Evolutionary conservation across 2,329 filamentous ascomycete genomes (phyloP).

Genomic region (Pseudonectria buxi): DNA sequence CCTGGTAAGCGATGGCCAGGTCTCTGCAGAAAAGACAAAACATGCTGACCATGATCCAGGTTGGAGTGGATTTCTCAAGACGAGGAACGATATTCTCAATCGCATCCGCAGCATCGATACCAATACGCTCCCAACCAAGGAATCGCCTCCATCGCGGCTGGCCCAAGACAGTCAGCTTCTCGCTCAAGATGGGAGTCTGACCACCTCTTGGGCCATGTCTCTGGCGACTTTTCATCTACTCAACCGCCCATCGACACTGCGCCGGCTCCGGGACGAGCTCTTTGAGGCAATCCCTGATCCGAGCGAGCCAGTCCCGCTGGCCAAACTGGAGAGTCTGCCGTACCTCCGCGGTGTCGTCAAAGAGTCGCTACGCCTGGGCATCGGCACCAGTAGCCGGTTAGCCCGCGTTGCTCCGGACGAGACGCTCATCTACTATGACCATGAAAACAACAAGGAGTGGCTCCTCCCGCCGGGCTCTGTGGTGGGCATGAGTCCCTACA

Average conservation of each 20-base stretch:
- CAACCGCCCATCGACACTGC: conserved; percentile 23
- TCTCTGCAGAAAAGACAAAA: neutral
- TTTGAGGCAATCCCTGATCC: conserved; percentile 27
- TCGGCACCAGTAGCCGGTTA: conserved; percentile 40
- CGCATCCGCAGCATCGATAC: conserved; percentile 30
- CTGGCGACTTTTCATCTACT: conserved; percentile 31
- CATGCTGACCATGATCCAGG: conserved; percentile 13
- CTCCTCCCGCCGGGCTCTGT: conserved; percentile 27
- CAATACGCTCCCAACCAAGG: conserved; percentile 23
- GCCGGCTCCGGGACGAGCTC: conserved; percentile 29
- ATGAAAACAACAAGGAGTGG: conserved; percentile 19
- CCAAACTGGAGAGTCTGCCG: conserved; percentile 28
- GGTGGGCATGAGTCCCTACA: conserved; percentile 32
- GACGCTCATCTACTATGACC: conserved; percentile 24
- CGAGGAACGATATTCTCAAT: conserved; percentile 31
- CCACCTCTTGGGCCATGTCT: conserved; percentile 31
- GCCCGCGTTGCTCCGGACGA: conserved; percentile 40
- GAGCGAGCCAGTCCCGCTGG: conserved; percentile 20
- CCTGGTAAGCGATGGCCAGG: conserved; percentile 14
- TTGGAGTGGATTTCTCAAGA: conserved; percentile 32
- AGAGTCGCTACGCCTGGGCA: conserved; percentile 43
- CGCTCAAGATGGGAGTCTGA: conserved; percentile 34
- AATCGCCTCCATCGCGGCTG: conserved; percentile 29
- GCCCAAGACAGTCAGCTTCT: conserved; percentile 33
- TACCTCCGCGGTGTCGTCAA: conserved; percentile 46